Percentiles rank a stretch among this genome's conserved stretches.
phyloP scores from a whole-genome alignment of 352 stramenopile genomes.

The Peronospora belbahrii region DNA sequence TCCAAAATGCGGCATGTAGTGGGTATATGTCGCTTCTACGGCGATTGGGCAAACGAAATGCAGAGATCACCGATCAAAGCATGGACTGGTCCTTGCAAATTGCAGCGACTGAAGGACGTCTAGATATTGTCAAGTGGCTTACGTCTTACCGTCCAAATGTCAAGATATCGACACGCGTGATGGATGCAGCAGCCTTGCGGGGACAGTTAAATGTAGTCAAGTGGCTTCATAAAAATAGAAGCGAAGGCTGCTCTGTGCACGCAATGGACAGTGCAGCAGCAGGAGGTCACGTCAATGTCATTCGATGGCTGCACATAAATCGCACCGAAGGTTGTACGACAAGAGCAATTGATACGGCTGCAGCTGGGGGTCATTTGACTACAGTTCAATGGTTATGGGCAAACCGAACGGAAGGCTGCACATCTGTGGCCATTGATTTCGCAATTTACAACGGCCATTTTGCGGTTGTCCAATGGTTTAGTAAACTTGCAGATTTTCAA shows the following conservation, averaged over 20 bases:
- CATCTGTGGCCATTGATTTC: constrained; percentile 54
- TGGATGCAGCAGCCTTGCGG: constrained; percentile 64
- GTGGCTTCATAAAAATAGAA: constrained; percentile 48
- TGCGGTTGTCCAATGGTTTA: constrained; percentile 48
- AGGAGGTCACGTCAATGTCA: constrained; percentile 44
- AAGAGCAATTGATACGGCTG: constrained; percentile 53
- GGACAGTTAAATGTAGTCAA: constrained; percentile 46
- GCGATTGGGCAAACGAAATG: constrained; percentile 29
- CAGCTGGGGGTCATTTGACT: constrained; percentile 39
- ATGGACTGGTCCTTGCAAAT: constrained; percentile 54
- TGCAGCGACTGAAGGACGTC: constrained; percentile 32
- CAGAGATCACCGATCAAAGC: constrained; percentile 34
- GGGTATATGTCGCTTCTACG: constrained; percentile 41
- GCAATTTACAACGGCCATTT: constrained; percentile 65
- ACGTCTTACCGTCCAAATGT: constrained; percentile 23
- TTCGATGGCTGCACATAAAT: constrained; percentile 49
- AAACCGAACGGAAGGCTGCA: constrained; percentile 55
- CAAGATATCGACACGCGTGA: constrained; percentile 34
- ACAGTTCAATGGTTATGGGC: constrained; percentile 48
- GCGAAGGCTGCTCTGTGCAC: constrained; percentile 45
- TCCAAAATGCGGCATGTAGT: constrained; percentile 43
- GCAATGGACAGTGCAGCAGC: constrained; percentile 58
- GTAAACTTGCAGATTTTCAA: constrained; percentile 27
- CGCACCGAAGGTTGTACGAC: constrained; percentile 49
- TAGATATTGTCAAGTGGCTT: constrained; percentile 35